Evolutionary conservation across 495 filamentous ascomycete genomes (phyloP).

Genomic region (Penicillium mononematosum): DNA sequence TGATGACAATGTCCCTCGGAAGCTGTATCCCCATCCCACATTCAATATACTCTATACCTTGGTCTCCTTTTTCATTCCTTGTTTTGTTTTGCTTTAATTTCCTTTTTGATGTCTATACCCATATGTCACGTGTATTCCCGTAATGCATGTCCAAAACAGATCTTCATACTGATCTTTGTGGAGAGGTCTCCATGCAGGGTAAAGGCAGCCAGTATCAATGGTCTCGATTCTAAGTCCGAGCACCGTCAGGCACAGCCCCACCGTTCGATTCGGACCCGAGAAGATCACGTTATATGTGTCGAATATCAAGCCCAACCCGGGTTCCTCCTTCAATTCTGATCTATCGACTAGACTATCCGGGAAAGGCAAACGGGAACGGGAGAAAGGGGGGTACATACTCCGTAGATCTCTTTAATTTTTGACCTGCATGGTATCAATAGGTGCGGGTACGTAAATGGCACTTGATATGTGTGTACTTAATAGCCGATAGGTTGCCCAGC

Average conservation of each 20-base stretch:
- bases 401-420: background rate
- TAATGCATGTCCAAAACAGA: background rate
- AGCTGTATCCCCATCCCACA: background rate
- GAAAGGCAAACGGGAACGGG: background rate
- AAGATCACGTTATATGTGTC: slow-evolving; percentile 2
- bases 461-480: background rate
- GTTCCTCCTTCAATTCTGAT: slow-evolving; percentile 7
- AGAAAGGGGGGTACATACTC: slow-evolving; percentile 1
- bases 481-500: slow-evolving; percentile 1
- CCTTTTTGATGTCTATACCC: background rate
- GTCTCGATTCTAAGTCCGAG: background rate
- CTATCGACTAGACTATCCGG: slow-evolving; percentile 6
- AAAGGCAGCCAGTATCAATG: slow-evolving; percentile 10
- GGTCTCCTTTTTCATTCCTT: background rate
- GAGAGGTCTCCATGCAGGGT: slow-evolving; percentile 11
- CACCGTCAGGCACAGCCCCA: slow-evolving; percentile 3
- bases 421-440: slow-evolving; percentile 1
- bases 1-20: background rate
- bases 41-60: background rate
- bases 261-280: background rate
- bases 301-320: background rate
- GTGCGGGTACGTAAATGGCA: background rate
- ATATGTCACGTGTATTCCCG: background rate
- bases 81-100: background rate
- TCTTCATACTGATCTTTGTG: background rate